Conservation (phyloP, 2,329 filamentous ascomycete genomes). For the Pseudogymnoascus sp. region DNA sequence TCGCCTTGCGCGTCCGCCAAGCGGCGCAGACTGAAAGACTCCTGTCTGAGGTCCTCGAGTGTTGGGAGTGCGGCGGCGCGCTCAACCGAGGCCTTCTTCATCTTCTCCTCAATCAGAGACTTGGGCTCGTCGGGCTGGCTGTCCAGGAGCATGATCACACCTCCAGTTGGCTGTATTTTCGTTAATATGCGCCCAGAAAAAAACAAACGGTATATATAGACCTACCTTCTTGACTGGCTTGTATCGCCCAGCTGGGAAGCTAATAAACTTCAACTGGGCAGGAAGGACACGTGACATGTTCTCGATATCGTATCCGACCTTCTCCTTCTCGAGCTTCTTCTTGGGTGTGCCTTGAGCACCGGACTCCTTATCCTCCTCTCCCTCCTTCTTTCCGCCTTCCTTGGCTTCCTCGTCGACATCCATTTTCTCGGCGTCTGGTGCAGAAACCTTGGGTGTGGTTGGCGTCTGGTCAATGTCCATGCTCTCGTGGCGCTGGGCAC, state of each 20-base stretch:
- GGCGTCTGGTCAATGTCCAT: conserved; percentile 88
- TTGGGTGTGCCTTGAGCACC: conserved; percentile 55
- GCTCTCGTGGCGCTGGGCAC: conserved; percentile 78
- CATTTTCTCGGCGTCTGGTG: conserved; percentile 70
- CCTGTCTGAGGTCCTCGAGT: conserved; percentile 23
- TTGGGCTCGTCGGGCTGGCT: conserved; percentile 72
- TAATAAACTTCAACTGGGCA: conserved; percentile 89
- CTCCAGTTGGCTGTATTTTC: conserved; percentile 68
- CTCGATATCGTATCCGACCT: conserved; percentile 78
- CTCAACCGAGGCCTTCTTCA: conserved; percentile 68
- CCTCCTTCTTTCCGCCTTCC: conserved; percentile 36
- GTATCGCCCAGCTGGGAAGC: conserved; percentile 82
- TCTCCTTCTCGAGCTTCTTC: conserved; percentile 93
- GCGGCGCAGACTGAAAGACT: conserved; percentile 33
- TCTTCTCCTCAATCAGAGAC: conserved; percentile 78
- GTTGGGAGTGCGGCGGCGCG: conserved; percentile 41
- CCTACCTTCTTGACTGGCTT: conserved; percentile 84
- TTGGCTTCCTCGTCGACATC: conserved; percentile 61
- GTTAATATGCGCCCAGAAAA: conserved; percentile 32
- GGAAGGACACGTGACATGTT: conserved; percentile 96
- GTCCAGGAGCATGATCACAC: conserved; percentile 85
- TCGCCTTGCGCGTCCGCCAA: conserved; percentile 29
- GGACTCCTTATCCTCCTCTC: conserved; percentile 54
- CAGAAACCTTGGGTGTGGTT: conserved; percentile 56
- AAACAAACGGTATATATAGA: conserved; percentile 12